Base-by-base conservation (phyloP, 305 asterid species). In the Fraxinus nigra region DNA sequence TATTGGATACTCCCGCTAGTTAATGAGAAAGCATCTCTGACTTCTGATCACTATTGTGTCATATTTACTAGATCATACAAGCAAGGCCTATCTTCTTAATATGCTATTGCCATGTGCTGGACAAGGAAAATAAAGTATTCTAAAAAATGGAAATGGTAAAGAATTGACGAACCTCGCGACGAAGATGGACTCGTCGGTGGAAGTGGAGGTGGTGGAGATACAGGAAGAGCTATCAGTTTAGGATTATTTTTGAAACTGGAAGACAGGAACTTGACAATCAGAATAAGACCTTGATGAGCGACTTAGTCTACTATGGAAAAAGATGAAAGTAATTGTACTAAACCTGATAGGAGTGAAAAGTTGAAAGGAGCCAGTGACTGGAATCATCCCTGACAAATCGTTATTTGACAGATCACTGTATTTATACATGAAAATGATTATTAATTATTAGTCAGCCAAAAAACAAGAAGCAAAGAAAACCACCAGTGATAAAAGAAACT, bases 321-420 rank as follows among this genome's bases (percentile, higher is more conserved):
- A 75, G 61, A 22, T 14, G 83, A 81, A 80, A 79, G 84, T 75
- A 81, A 74, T 30, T 78, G 74, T 72, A 83, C 79, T 79, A 87
- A 85, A 95, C 99, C 99, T 93, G 89, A 92, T 92, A 78, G 99
- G 97, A 78, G 98, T 95, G 82, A 95, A 94, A 75, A 93, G 92
- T 84, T 89, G 89, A 89, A 95, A 95, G 88, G 98, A 95, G 70
- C 99, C 99, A 79, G 91, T 93, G 73, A 87, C 88, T 34, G 99
- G 99, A 84, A 90, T 89, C 81, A 20, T 80, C 48, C 99, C 99
- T 0, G 87, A 82, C 75, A 95, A 88, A 0, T 35, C 34, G 86
- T 95, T 95, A 84, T 84, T 94, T 76, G 99, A 94, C 83, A 94
- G 93, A 92, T 95, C 99, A 37, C 99, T 95, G 92, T 87, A 89